Evolutionary conservation across 2,329 filamentous ascomycete species (phyloP).

Genomic region (Calycina herbarum): DNA sequence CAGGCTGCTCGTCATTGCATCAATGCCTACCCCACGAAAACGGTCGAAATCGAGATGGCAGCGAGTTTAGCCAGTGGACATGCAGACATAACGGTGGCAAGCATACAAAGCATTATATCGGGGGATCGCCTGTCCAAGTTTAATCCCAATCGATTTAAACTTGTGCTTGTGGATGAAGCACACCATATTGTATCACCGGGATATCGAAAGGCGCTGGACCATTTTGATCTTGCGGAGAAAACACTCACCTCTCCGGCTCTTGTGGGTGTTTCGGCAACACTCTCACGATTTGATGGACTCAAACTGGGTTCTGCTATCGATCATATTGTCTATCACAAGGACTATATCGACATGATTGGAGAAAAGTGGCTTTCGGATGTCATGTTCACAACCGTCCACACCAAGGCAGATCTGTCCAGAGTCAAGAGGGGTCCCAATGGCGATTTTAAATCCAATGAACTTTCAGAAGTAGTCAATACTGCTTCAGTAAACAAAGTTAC

Average conservation of each 20-base stretch:
- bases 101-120: conserved; percentile 80
- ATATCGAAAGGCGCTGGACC: conserved; percentile 72
- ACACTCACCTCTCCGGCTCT: conserved; percentile 62
- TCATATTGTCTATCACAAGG: conserved; percentile 93
- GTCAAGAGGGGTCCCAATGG: conserved; percentile 65
- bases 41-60: conserved; percentile 91
- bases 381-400: conserved; percentile 90
- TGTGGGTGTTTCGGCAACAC: conserved; percentile 85
- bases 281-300: conserved; percentile 78
- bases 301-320: conserved; percentile 83
- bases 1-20: conserved; percentile 87
- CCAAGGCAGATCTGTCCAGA: conserved; percentile 73
- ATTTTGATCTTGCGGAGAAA: conserved; percentile 69
- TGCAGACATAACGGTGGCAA: conserved; percentile 93
- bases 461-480: conserved; percentile 83
- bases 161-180: conserved; percentile 91
- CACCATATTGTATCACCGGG: conserved; percentile 89
- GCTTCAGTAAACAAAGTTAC: conserved; percentile 78
- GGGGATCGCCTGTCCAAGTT: conserved; percentile 79
- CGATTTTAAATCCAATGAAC: conserved; percentile 77
- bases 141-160: conserved; percentile 76
- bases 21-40: conserved; percentile 75
- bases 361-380: conserved; percentile 91
- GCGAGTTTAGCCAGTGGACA: conserved; percentile 70
- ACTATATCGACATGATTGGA: conserved; percentile 77